These are phyloP conservation scores for Wickerhamiella parazyma DNA, from an alignment of 805 yeast species.

Conservation along the genomic window DNA sequence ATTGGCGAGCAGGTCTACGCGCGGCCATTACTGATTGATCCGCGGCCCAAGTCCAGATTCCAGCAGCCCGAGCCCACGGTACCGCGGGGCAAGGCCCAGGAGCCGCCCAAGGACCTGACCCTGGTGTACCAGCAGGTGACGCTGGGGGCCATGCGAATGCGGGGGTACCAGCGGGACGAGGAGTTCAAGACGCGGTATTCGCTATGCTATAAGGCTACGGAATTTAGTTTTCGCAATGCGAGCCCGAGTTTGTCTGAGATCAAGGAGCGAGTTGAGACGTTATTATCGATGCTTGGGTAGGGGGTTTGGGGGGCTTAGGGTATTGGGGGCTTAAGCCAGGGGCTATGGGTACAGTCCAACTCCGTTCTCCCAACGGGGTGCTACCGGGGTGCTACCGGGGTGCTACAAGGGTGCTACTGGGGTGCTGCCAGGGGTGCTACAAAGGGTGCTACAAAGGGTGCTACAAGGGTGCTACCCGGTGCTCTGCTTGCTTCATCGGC, in stretches of 20 bases:
- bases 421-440: no score
- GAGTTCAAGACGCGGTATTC: constrained; percentile 23
- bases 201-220: constrained; percentile 20
- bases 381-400: no score
- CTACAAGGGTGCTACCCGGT: no score
- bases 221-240: constrained; percentile 20
- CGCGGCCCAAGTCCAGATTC: neutral
- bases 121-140: constrained; percentile 21
- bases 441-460: no score
- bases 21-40: constrained; percentile 10
- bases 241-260: neutral
- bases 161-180: constrained; percentile 22
- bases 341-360: no score
- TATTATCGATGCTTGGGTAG: neutral
- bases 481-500: no score
- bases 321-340: no score
- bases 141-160: constrained; percentile 26
- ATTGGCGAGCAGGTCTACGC: constrained; percentile 10
- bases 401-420: no score
- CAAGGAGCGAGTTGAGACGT: constrained; percentile 4
- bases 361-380: no score
- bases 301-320: neutral
- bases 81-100: neutral
- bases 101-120: neutral
- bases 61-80: neutral